Evolutionary conservation across 306 rosid genomes (phyloP).

Genomic region (Pueraria montana): DNA sequence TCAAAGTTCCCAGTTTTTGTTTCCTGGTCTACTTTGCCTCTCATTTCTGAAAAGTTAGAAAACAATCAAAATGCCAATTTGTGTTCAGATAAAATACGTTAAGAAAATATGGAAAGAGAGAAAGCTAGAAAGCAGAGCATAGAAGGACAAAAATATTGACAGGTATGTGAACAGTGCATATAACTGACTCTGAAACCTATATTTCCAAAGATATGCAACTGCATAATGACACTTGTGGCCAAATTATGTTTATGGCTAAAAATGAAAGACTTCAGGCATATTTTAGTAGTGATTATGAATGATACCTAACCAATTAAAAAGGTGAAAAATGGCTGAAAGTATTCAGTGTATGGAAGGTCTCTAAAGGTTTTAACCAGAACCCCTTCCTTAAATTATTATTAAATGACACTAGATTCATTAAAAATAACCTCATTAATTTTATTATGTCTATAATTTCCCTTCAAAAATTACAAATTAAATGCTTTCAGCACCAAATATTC

Average conservation of each 20-base stretch:
- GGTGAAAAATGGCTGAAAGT: slow-evolving; percentile 7
- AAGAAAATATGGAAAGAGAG: slow-evolving; percentile 21
- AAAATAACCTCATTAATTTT: background rate
- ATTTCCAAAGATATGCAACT: background rate
- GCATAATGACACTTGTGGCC: background rate
- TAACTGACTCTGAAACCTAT: slow-evolving; percentile 16
- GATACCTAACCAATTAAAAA: slow-evolving; percentile 17
- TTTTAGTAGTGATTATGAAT: background rate
- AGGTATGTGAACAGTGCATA: slow-evolving; percentile 4
- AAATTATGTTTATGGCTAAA: slow-evolving; percentile 4
- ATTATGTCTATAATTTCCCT: slow-evolving; percentile 17
- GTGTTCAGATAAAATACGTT: slow-evolving; percentile 2
- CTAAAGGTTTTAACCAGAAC: background rate
- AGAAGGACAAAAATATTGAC: slow-evolving; percentile 32
- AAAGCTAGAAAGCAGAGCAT: background rate
- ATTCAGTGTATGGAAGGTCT: slow-evolving; percentile 14
- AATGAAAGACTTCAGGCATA: background rate
- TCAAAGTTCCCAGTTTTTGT: slow-evolving; percentile 43
- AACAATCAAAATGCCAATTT: slow-evolving; percentile 31
- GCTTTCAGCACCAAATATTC: background rate
- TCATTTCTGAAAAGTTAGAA: slow-evolving; percentile 57
- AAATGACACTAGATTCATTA: slow-evolving; percentile 7
- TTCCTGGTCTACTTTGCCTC: slow-evolving; percentile 37
- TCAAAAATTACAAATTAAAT: background rate
- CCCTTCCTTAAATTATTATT: background rate